Evolutionary conservation across 2,329 filamentous ascomycete genomes (phyloP).

Genomic region (Penicillium psychrosexuale): DNA sequence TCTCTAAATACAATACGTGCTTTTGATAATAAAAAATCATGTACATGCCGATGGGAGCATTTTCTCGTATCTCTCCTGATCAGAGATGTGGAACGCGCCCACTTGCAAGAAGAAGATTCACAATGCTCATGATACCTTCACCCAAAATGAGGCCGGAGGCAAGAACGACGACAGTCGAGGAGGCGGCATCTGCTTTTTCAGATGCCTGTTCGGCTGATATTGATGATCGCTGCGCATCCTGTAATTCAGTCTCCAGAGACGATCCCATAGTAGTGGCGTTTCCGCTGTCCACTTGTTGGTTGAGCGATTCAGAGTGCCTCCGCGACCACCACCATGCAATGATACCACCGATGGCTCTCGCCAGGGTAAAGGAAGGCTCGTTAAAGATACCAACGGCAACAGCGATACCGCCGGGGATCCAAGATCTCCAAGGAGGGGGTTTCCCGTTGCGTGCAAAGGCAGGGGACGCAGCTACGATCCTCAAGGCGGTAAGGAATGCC

Average conservation of each 20-base stretch:
- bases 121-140: slow-evolving; percentile 86
- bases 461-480: slow-evolving; percentile 54
- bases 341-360: slow-evolving; percentile 75
- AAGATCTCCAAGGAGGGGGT: slow-evolving; percentile 62
- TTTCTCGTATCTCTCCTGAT: background rate
- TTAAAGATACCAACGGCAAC: slow-evolving; percentile 99
- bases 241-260: background rate
- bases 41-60: background rate
- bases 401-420: slow-evolving; percentile 79
- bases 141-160: slow-evolving; percentile 87
- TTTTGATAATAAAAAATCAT: background rate
- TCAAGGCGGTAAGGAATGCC: slow-evolving; percentile 64
- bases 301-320: slow-evolving; percentile 28
- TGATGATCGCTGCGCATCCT: background rate
- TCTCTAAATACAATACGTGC: background rate
- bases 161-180: slow-evolving; percentile 76
- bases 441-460: slow-evolving; percentile 28
- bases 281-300: background rate
- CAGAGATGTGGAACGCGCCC: slow-evolving; percentile 70
- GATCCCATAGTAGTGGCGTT: background rate
- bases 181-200: slow-evolving; percentile 35
- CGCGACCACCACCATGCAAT: slow-evolving; percentile 74
- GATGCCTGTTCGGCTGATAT: slow-evolving; percentile 42
- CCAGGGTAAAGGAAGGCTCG: slow-evolving; percentile 90
- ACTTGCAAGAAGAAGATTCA: slow-evolving; percentile 81